These are phyloP conservation scores for Nicotiana obtusifolia DNA, from an alignment of 257 asterid genomes.

Conservation along the genomic window DNA sequence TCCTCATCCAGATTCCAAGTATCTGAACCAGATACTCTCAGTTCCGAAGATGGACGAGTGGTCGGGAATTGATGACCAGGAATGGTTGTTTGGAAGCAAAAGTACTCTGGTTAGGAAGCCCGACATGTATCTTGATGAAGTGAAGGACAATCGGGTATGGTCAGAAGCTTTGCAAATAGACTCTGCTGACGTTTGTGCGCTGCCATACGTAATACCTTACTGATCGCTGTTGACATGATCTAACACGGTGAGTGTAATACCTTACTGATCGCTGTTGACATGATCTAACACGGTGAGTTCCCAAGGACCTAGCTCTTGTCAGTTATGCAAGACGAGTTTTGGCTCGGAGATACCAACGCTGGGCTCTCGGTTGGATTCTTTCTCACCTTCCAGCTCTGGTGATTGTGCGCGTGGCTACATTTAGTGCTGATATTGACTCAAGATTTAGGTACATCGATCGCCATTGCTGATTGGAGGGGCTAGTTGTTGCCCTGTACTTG, in stretches of 20 bases:
- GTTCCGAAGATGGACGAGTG: conserved; percentile 13
- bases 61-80: conserved; percentile 9
- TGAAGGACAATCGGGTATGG: conserved; percentile 42
- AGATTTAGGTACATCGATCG: not conserved
- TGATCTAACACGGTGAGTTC: conserved; percentile 7
- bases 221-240: conserved; percentile 25
- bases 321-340: not conserved
- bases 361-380: conserved; percentile 9
- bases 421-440: not conserved
- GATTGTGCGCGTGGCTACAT: not conserved
- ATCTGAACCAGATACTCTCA: conserved; percentile 17
- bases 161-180: conserved; percentile 53
- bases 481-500: not conserved
- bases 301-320: not conserved
- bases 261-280: conserved; percentile 40
- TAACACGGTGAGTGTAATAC: conserved; percentile 38
- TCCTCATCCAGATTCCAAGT: conserved; percentile 18
- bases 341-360: conserved; percentile 6
- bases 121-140: not conserved
- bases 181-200: conserved; percentile 53
- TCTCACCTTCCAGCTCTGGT: not conserved
- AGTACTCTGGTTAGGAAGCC: not conserved
- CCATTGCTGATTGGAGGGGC: not conserved
- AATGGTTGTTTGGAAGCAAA: conserved; percentile 14
- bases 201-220: conserved; percentile 78